Percentiles rank a stretch among this genome's conserved stretches.
These are phyloP conservation scores for Globisporangium abappressorium DNA, from an alignment of 352 stramenopile species.

Conservation along the genomic window DNA sequence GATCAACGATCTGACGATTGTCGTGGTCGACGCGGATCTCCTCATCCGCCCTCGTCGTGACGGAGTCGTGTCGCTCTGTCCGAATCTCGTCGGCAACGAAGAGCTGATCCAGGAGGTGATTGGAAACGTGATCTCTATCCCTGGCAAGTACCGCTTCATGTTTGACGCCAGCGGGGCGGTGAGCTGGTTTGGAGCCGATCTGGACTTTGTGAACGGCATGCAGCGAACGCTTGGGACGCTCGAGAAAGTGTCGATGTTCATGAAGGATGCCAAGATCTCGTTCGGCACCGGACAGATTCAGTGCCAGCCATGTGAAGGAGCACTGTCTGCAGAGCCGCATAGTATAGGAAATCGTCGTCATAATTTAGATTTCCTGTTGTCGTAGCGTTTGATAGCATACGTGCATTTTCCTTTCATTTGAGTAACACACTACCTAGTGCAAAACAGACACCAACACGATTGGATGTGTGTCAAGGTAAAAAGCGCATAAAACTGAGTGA, in stretches of 20 bases:
- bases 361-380: slow-evolving; percentile 42
- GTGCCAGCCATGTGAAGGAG: neutral
- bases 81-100: slow-evolving; percentile 33
- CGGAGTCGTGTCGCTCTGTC: slow-evolving; percentile 42
- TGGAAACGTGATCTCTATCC: slow-evolving; percentile 32
- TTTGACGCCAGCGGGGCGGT: slow-evolving; percentile 39
- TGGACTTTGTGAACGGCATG: slow-evolving; percentile 52
- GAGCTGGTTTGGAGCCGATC: slow-evolving; percentile 58
- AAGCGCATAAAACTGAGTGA: neutral
- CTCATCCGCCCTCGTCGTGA: slow-evolving; percentile 36
- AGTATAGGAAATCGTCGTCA: slow-evolving; percentile 19
- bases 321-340: neutral
- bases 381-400: slow-evolving; percentile 16
- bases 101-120: slow-evolving; percentile 54
- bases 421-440: neutral
- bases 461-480: neutral
- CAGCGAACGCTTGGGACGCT: slow-evolving; percentile 43
- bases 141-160: slow-evolving; percentile 49
- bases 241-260: slow-evolving; percentile 37
- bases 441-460: neutral
- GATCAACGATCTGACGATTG: slow-evolving; percentile 38
- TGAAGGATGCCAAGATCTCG: slow-evolving; percentile 44
- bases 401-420: neutral
- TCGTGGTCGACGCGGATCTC: slow-evolving; percentile 42
- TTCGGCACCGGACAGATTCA: slow-evolving; percentile 53